These are phyloP conservation scores for Alternaria arbusti DNA, from an alignment of 2,329 filamentous ascomycete species.

Conservation along the genomic window DNA sequence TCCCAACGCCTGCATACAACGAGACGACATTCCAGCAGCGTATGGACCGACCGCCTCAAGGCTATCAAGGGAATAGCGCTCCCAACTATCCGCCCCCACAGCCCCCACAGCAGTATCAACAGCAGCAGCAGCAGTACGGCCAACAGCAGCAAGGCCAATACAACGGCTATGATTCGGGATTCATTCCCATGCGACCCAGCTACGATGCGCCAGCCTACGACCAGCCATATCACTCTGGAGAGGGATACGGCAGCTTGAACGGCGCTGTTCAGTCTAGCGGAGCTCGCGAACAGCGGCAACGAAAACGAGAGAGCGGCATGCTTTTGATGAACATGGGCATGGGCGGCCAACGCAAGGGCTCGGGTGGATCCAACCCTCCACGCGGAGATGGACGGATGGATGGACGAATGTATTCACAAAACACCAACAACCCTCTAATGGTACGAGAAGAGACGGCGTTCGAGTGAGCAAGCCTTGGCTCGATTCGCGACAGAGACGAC, in stretches of 20 bases:
- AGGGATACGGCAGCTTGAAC: constrained; percentile 46
- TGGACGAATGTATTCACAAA: constrained; percentile 7
- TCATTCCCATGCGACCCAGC: constrained; percentile 58
- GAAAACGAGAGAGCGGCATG: constrained; percentile 49
- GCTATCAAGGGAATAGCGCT: constrained; percentile 28
- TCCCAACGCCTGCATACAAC: constrained; percentile 69
- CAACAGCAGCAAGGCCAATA: constrained; percentile 34
- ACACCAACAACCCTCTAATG: constrained; percentile 27
- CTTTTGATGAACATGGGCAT: constrained; percentile 48
- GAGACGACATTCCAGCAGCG: constrained; percentile 58
- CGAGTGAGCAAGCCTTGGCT: constrained; percentile 23
- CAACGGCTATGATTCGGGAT: constrained; percentile 56
- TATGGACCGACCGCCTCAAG: constrained; percentile 34
- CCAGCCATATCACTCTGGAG: constrained; percentile 32
- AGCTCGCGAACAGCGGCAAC: constrained; percentile 40
- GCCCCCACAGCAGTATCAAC: constrained; percentile 27
- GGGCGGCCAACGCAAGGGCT: constrained; percentile 45
- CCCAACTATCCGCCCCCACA: constrained; percentile 33
- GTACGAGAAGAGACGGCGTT: constrained; percentile 42
- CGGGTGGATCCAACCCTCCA: constrained; percentile 33
- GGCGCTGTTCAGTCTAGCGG: constrained; percentile 34
- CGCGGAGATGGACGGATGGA: constrained; percentile 29
- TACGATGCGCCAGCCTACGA: constrained; percentile 51
- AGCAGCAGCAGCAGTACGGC: constrained; percentile 26
- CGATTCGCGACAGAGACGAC: not conserved